Evolutionary conservation across 2,329 filamentous ascomycete species (phyloP).

Genomic region (Colletotrichum truncatum): DNA sequence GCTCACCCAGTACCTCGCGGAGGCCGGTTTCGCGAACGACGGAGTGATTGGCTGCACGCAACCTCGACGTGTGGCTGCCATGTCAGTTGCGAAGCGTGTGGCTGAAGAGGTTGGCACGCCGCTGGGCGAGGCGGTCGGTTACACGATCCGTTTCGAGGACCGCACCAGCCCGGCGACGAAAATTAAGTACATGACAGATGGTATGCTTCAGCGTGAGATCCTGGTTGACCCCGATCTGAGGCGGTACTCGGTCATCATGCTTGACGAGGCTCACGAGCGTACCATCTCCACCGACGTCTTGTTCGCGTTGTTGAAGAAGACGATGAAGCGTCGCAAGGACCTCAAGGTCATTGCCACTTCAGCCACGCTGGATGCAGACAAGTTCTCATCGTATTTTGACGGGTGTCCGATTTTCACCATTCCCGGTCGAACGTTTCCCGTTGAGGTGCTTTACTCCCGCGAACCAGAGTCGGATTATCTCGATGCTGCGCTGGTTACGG

Average conservation of each 20-base stretch:
- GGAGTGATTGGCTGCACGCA: conserved; percentile 97
- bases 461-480: conserved; percentile 97
- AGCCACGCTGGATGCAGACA: conserved; percentile 95
- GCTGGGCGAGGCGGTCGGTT: conserved; percentile 92
- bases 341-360: conserved; percentile 97
- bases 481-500: conserved; percentile 91
- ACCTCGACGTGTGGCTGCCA: conserved; percentile 94
- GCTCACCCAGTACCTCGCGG: conserved; percentile 92
- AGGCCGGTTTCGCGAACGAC: conserved; percentile 86
- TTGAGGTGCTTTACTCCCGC: conserved; percentile 93
- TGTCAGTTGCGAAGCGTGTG: conserved; percentile 97
- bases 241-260: conserved; percentile 95
- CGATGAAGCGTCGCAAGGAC: conserved; percentile 83
- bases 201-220: conserved; percentile 96
- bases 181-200: conserved; percentile 99
- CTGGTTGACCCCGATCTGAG: conserved; percentile 89
- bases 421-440: conserved; percentile 92
- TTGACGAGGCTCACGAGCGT: conserved; percentile 97
- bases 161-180: conserved; percentile 86
- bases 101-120: conserved; percentile 93
- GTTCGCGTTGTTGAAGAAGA: conserved; percentile 94
- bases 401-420: conserved; percentile 97
- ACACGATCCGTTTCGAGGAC: conserved; percentile 98
- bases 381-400: conserved; percentile 97
- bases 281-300: conserved; percentile 96